A percentile compares a stretch with the other conserved stretches of the same genome.
Evolutionary conservation across 164 flowering plant species (phyloP).

Genomic region (Tetracentron sinense): DNA sequence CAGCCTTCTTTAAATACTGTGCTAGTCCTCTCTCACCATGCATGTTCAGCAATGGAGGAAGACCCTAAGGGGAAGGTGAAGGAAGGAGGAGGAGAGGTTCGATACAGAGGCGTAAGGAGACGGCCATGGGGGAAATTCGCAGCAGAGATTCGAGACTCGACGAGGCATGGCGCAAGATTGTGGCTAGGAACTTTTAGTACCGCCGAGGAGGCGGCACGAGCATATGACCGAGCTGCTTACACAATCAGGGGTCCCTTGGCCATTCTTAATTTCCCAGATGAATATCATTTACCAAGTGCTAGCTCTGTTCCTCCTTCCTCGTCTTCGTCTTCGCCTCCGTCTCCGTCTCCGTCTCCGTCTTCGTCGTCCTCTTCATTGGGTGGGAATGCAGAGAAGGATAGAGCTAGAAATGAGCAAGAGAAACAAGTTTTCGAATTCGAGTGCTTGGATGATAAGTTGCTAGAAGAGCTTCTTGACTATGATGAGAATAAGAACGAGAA

Average conservation of each 20-base stretch:
- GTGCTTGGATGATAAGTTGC: slow-evolving; percentile 23
- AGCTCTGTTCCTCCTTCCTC: slow-evolving; percentile 5
- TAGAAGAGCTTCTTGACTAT: slow-evolving; percentile 24
- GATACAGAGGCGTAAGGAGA: slow-evolving; percentile 42
- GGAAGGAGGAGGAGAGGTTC: slow-evolving; percentile 13
- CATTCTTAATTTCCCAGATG: slow-evolving; percentile 40
- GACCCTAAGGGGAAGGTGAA: background rate
- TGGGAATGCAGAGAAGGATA: background rate
- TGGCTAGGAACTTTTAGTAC: slow-evolving; percentile 53
- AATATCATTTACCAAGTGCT: slow-evolving; percentile 9
- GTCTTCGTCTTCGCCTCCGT: no score
- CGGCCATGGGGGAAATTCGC: slow-evolving; percentile 57
- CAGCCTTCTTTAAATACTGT: background rate
- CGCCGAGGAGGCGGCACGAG: slow-evolving; percentile 49
- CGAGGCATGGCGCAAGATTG: slow-evolving; percentile 31
- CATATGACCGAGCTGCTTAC: slow-evolving; percentile 47
- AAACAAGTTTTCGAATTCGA: slow-evolving; percentile 25
- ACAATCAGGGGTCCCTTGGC: slow-evolving; percentile 37
- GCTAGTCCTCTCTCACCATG: no score
- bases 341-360: no score
- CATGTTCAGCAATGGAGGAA: no score
- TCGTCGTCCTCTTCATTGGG: slow-evolving; percentile 5
- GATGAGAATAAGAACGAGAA: slow-evolving; percentile 6
- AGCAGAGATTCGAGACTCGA: slow-evolving; percentile 48
- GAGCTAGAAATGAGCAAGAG: background rate